A percentile compares a stretch with the other conserved stretches of the same genome.
These are phyloP conservation scores for Coprinopsis cinerea DNA, from an alignment of 768 basidiomycete species.

Conservation along the genomic window DNA sequence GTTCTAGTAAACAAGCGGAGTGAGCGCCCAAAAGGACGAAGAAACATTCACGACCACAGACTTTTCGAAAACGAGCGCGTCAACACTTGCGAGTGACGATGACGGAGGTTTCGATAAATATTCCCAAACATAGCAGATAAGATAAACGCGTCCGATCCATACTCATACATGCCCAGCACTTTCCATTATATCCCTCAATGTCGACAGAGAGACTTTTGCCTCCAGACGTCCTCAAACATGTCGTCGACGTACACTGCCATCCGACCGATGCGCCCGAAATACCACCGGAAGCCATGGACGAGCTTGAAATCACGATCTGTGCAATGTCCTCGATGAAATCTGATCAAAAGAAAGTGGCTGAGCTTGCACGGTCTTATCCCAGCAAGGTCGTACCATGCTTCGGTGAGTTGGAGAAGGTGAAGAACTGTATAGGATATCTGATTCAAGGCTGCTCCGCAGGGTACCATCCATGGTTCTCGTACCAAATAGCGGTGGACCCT, in stretches of 20 bases:
- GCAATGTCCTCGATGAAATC: conserved; percentile 69
- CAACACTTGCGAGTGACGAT: not conserved
- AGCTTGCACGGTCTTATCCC: conserved; percentile 55
- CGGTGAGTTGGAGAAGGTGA: conserved; percentile 45
- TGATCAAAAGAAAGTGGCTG: conserved; percentile 69
- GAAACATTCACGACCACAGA: conserved; percentile 3
- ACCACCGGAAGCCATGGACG: conserved; percentile 40
- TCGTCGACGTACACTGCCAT: conserved; percentile 90
- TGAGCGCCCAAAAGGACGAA: conserved; percentile 1
- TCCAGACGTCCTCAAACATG: conserved; percentile 49
- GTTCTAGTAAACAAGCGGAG: not conserved
- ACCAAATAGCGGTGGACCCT: conserved; percentile 55
- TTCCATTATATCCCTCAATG: not conserved
- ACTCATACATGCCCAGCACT: not conserved
- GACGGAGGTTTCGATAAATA: not conserved
- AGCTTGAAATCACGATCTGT: conserved; percentile 62
- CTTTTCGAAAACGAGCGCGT: too few relatives aligned
- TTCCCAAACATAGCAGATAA: conserved; percentile 7
- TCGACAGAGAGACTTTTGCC: too few relatives aligned
- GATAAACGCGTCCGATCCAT: not conserved
- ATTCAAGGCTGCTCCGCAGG: conserved; percentile 38
- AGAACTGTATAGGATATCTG: not conserved
- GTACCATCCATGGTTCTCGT: conserved; percentile 92
- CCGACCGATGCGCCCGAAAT: conserved; percentile 70
- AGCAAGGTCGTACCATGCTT: conserved; percentile 81